phyloP scores from a whole-genome alignment of 139 green algal species.

The Nannochloris sp. region DNA sequence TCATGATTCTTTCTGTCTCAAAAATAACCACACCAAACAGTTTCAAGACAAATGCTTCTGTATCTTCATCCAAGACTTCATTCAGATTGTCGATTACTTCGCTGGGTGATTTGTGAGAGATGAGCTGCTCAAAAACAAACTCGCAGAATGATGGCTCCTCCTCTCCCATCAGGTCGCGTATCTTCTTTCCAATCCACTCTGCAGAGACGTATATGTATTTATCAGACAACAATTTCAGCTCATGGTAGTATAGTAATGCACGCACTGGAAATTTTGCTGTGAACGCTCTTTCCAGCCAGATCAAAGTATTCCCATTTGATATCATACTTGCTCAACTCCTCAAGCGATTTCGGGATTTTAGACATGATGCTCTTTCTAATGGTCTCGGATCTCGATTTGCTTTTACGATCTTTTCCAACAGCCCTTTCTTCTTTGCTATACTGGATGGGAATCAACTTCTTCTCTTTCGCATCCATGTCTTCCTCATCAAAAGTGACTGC shows the following conservation, averaged over 20 bases:
- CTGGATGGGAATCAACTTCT: constrained; percentile 45
- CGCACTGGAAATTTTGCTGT: constrained; percentile 25
- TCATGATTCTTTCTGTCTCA: constrained; percentile 1
- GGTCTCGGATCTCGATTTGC: constrained; percentile 5
- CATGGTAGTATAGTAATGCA: not conserved
- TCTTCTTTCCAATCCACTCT: constrained; percentile 72
- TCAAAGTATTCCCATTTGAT: constrained; percentile 74
- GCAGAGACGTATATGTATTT: constrained; percentile 1
- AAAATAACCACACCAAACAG: constrained; percentile 52
- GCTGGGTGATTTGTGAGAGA: constrained; percentile 10
- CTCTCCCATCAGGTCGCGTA: constrained; percentile 56
- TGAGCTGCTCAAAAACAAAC: constrained; percentile 57
- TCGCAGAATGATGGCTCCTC: constrained; percentile 37
- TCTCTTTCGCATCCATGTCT: constrained; percentile 15
- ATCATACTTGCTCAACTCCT: constrained; percentile 55
- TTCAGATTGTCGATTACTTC: constrained; percentile 16
- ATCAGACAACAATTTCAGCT: not conserved
- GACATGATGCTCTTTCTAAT: constrained; percentile 53
- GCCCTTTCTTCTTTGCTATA: constrained; percentile 73
- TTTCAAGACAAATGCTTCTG: constrained; percentile 80
- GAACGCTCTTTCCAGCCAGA: constrained; percentile 21
- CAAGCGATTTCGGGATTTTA: constrained; percentile 59
- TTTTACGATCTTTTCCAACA: constrained; percentile 13
- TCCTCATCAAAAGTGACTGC: not conserved
- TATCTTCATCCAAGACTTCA: constrained; percentile 44